Conservation (phyloP, 2,329 filamentous ascomycete species). For the Diaporthe citrichinensis region DNA sequence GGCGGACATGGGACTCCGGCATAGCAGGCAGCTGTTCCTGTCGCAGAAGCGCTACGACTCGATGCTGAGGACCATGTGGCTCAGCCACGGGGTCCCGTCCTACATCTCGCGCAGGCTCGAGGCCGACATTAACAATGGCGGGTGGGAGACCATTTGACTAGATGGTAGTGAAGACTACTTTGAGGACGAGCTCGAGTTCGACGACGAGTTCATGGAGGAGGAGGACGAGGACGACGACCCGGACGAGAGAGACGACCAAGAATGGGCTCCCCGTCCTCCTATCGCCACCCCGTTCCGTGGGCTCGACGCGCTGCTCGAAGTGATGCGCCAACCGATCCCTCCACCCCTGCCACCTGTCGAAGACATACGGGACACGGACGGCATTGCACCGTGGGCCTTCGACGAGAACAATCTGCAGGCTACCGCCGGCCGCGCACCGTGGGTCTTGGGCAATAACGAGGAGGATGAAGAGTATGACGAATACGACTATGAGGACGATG, state of each 20-base stretch:
- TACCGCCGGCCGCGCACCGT: background rate
- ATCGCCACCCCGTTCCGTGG: background rate
- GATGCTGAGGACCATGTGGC: conserved; percentile 86
- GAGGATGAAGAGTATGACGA: conserved; percentile 20
- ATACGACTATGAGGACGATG: conserved; percentile 17
- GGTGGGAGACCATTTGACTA: conserved; percentile 86
- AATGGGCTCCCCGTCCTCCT: conserved; percentile 1
- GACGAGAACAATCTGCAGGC: conserved; percentile 6
- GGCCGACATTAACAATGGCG: conserved; percentile 95
- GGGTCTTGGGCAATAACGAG: background rate
- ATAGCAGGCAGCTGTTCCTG: conserved; percentile 89
- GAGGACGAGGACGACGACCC: background rate
- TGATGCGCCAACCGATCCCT: conserved; percentile 22
- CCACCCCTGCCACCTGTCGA: background rate
- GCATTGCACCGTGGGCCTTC: conserved; percentile 15
- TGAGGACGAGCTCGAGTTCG: conserved; percentile 11
- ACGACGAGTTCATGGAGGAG: conserved; percentile 17
- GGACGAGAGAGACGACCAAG: background rate
- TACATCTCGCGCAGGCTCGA: conserved; percentile 92
- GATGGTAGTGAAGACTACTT: conserved; percentile 33
- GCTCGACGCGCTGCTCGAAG: conserved; percentile 14
- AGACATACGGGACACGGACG: conserved; percentile 9
- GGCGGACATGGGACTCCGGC: conserved; percentile 89
- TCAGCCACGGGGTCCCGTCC: conserved; percentile 88
- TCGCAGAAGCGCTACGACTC: conserved; percentile 96